Evolutionary conservation across 306 rosid genomes (phyloP).

Genomic region (Cucurbita maxima): DNA sequence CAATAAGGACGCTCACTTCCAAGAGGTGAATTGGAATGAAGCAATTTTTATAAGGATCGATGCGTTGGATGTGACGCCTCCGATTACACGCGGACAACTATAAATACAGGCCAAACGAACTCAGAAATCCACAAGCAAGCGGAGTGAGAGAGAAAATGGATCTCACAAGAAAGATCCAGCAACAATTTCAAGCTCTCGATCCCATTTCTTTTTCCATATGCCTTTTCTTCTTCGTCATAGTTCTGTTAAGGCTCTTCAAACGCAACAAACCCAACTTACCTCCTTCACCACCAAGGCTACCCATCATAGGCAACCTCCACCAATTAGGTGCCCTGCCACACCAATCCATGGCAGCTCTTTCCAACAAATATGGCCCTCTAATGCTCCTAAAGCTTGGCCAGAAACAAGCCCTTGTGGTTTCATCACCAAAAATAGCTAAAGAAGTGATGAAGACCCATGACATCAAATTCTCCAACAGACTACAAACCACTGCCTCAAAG

Average conservation of each 20-base stretch:
- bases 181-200: background rate
- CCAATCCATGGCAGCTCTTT: background rate
- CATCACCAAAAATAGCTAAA: background rate
- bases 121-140: background rate
- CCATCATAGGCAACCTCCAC: background rate
- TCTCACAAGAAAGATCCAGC: background rate
- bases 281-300: background rate
- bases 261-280: conserved; percentile 4
- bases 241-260: background rate
- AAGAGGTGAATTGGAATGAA: too few relatives aligned
- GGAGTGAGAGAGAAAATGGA: background rate
- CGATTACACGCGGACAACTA: too few relatives aligned
- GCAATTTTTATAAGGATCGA: too few relatives aligned
- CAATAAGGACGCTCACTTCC: too few relatives aligned
- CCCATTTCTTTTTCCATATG: background rate
- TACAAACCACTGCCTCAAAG: background rate
- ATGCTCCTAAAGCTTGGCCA: background rate
- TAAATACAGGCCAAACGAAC: background rate
- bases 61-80: too few relatives aligned
- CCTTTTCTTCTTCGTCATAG: background rate
- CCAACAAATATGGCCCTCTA: background rate
- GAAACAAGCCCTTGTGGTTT: background rate
- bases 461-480: background rate
- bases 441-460: background rate
- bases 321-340: background rate